Percentiles rank a stretch among this genome's conserved stretches.
Evolutionary conservation across 1,139 yeast species (phyloP).

Genomic region (Protomyces macrosporus): DNA sequence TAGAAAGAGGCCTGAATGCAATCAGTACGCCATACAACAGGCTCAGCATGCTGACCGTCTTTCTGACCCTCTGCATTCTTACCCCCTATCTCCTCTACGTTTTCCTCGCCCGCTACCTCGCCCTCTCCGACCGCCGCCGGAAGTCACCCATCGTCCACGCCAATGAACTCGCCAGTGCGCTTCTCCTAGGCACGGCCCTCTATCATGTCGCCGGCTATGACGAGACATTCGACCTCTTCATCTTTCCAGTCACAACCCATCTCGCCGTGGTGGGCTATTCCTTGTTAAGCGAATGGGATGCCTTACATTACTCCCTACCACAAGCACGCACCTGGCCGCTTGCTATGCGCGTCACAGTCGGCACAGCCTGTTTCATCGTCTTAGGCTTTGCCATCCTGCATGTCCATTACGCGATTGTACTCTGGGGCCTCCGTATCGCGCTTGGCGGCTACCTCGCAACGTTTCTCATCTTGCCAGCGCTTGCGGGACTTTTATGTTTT

Average conservation of each 20-base stretch:
- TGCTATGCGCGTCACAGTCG: constrained; percentile 5
- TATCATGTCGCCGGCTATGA: constrained; percentile 15
- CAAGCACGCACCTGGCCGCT: constrained; percentile 6
- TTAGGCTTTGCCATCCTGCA: constrained; percentile 1
- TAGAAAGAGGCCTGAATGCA: too few species aligned
- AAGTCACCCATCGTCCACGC: constrained; percentile 19
- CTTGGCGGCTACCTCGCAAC: constrained; percentile 10
- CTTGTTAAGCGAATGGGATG: background rate
- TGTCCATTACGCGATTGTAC: constrained; percentile 1
- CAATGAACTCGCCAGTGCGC: constrained; percentile 2
- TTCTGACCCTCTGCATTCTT: background rate
- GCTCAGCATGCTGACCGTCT: constrained; percentile 8
- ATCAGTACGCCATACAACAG: too few species aligned
- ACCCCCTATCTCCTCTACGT: constrained; percentile 8
- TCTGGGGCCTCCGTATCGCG: constrained; percentile 8
- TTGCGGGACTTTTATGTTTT: background rate
- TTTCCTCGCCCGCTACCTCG: background rate
- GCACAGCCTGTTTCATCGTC: background rate
- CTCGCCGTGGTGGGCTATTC: background rate
- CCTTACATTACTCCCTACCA: background rate
- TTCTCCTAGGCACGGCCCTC: constrained; percentile 7
- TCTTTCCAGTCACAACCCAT: background rate
- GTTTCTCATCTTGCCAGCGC: constrained; percentile 2
- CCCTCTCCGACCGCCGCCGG: constrained; percentile 7
- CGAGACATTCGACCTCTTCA: constrained; percentile 4